Conservation (phyloP, 768 basidiomycete species). For the Agrocybe praecox region DNA sequence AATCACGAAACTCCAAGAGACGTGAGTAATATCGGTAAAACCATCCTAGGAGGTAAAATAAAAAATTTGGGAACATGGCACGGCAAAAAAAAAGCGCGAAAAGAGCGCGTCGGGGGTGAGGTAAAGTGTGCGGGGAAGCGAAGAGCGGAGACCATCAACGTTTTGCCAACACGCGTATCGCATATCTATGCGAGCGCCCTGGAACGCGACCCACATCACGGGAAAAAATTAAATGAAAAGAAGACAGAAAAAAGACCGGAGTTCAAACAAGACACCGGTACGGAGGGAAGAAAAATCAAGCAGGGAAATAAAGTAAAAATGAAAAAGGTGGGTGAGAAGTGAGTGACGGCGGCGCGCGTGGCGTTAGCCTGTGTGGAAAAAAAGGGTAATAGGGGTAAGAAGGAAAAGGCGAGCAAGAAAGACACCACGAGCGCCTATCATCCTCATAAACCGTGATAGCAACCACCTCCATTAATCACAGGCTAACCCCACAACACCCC, state of each 20-base stretch:
- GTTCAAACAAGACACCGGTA: not conserved
- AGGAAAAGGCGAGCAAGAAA: not conserved
- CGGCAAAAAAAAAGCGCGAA: too few species aligned
- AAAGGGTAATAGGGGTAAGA: too few species aligned
- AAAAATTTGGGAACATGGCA: not conserved
- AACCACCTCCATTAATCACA: not conserved
- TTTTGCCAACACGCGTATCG: too few species aligned
- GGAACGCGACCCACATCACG: too few species aligned
- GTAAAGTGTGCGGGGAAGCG: too few species aligned
- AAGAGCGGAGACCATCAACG: too few species aligned
- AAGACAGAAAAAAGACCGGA: not conserved
- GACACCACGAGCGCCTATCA: not conserved
- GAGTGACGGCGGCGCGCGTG: too few species aligned
- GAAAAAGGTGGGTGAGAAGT: not conserved
- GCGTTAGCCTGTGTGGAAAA: too few species aligned
- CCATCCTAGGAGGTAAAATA: not conserved
- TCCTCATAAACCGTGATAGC: not conserved
- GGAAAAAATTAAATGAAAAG: not conserved
- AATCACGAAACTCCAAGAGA: not conserved
- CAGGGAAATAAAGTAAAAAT: constrained; percentile 7
- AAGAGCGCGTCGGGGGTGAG: too few species aligned
- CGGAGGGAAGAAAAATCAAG: not conserved
- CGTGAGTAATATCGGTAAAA: constrained; percentile 10
- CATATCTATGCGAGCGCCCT: too few species aligned
- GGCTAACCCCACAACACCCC: not conserved